Evolutionary conservation across 495 filamentous ascomycete species (phyloP).

Genomic region (Trichoderma erinaceum): DNA sequence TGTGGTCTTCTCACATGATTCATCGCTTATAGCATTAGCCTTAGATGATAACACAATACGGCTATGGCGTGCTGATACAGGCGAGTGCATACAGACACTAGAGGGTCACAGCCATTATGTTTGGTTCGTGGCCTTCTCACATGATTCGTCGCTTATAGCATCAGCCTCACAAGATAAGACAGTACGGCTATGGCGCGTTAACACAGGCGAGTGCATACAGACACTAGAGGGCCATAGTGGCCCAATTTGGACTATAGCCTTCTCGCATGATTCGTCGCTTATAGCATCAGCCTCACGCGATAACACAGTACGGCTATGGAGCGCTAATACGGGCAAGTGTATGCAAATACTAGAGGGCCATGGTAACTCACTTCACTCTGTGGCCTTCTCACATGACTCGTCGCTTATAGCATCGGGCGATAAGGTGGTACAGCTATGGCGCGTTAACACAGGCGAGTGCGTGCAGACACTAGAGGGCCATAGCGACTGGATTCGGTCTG

Average conservation of each 20-base stretch:
- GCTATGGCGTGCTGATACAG: not conserved
- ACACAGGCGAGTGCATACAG: constrained; percentile 12
- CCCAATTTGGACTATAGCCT: constrained; percentile 12
- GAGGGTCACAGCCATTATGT: constrained; percentile 17
- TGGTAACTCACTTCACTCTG: not conserved
- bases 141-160: not conserved
- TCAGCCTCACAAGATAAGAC: constrained; percentile 2
- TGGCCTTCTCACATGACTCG: constrained; percentile 11
- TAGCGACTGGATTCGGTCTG: not conserved
- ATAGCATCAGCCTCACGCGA: constrained; percentile 7
- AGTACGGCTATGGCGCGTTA: constrained; percentile 8
- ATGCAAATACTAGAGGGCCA: constrained; percentile 17
- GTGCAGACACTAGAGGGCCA: constrained; percentile 21
- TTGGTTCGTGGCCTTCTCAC: constrained; percentile 16
- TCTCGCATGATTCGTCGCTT: not conserved
- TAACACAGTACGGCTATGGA: not conserved
- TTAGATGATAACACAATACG: not conserved
- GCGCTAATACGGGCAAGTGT: constrained; percentile 5
- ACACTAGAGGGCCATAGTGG: constrained; percentile 18
- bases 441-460: not conserved
- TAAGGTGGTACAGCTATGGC: not conserved
- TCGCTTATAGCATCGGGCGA: not conserved
- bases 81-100: not conserved
- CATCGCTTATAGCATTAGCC: not conserved
- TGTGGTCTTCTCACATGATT: constrained; percentile 15